Evolutionary conservation across 176 grass and related monocot species (phyloP), one percentile per base, ranked within the genome.

Genomic region (Rhipidocladum racemiflorum): DNA sequence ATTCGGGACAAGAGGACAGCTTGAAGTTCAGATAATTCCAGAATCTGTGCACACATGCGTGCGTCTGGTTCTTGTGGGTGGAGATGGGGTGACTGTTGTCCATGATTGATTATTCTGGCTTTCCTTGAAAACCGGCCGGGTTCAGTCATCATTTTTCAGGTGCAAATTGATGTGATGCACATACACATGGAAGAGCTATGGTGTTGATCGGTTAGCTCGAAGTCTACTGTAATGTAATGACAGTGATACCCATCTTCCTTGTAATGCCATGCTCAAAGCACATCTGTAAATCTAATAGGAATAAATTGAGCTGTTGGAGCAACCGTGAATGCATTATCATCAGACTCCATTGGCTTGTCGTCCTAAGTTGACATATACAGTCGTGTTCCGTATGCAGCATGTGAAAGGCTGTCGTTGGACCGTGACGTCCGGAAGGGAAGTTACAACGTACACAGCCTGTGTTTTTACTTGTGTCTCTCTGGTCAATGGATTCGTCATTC

Each of bases 21-120:
- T 71, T 36, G 18, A 89, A 23, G 55, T 54, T 72, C 38, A 86
- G 83, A 78, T 70, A 54, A 72, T 18, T 46, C 45, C 46, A 73
- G 55, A 56, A 65, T 28, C 1, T 65, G 68, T 10, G 25, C 76
- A 34, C 2, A 16, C 30, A 68, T 74, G 18, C 9, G 70, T 32
- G 32, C 54, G 2, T 76, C 21, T 64, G 44, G 3, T 64, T 55
- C 80, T 68, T 36, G 54, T 18, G 16, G 18, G 18, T 30, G 63
- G n/a, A 6, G 9, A 39, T 23, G 13, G 21, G 44, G 15, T 39
- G 68, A 55, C 60, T 59, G 10, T 17, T 59, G 16, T 24, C 12
- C 50, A 50, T 61, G 40, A 20, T 66, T 25, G 14, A 65, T 29
- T 42, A 18, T 39, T 85, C 53, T 79, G 82, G 25, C 34, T 75